phyloP scores from a whole-genome alignment of 2,329 filamentous ascomycete genomes.

The Fusarium kyushuense region DNA sequence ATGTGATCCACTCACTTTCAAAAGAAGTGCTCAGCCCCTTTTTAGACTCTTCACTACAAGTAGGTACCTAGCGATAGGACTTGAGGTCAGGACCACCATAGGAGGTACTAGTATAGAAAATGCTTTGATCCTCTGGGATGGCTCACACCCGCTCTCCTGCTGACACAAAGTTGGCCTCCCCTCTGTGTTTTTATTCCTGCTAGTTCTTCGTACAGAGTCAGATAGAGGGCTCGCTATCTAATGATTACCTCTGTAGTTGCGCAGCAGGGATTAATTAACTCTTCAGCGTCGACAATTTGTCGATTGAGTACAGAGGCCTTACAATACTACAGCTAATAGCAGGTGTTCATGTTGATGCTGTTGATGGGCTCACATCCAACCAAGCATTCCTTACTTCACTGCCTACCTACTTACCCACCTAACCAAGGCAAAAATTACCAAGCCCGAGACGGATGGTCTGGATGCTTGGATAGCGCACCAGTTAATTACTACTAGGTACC shows the following conservation, averaged over 20 bases:
- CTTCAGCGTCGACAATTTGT: background rate
- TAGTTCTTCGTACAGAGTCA: background rate
- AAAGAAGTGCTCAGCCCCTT: conserved; percentile 11
- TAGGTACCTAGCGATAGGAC: background rate
- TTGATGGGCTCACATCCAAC: background rate
- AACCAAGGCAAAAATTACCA: background rate
- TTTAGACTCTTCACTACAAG: background rate
- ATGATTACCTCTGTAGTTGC: background rate
- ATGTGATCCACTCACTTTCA: conserved; percentile 7
- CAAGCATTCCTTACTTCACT: background rate
- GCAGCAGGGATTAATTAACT: background rate
- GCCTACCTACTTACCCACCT: background rate
- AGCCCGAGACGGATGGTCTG: background rate
- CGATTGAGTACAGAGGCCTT: background rate
- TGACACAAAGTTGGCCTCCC: background rate
- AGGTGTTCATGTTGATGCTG: background rate
- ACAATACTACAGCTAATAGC: background rate
- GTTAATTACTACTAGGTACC: no score
- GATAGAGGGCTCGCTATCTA: background rate
- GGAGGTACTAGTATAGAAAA: background rate
- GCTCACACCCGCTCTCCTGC: background rate
- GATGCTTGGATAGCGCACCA: background rate
- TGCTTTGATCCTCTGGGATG: no score
- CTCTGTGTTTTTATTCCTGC: background rate
- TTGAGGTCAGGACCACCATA: background rate